A percentile compares a stretch with the other conserved stretches of the same genome.
phyloP scores from a whole-genome alignment of 2,329 filamentous ascomycete species.

The Cercospora zeina region DNA sequence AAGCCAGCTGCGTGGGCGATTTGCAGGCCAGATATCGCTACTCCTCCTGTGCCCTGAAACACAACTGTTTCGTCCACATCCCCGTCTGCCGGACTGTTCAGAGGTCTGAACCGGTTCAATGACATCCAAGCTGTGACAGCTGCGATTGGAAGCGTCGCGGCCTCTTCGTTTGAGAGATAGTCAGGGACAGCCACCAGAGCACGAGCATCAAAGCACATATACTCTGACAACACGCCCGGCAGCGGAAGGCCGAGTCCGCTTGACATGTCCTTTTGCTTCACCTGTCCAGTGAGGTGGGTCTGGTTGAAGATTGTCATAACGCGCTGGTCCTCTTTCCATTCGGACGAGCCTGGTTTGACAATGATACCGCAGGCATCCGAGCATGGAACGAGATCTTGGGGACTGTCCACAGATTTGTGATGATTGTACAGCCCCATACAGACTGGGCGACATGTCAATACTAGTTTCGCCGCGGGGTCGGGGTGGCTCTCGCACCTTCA shows the following conservation, averaged over 20 bases:
- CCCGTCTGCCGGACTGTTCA: constrained; percentile 52
- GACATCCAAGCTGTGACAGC: constrained; percentile 67
- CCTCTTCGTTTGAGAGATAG: constrained; percentile 61
- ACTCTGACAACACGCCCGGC: constrained; percentile 58
- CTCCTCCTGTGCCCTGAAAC: constrained; percentile 50
- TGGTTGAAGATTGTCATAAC: constrained; percentile 66
- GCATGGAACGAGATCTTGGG: constrained; percentile 59
- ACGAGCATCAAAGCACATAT: constrained; percentile 60
- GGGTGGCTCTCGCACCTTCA: constrained; percentile 38
- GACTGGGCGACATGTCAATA: constrained; percentile 47
- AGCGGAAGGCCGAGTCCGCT: constrained; percentile 63
- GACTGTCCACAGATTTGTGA: constrained; percentile 55
- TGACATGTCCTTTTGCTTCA: constrained; percentile 57
- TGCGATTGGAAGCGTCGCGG: constrained; percentile 61
- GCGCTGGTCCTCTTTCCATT: constrained; percentile 61
- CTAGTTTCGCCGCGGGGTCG: not conserved
- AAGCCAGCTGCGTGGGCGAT: constrained; percentile 48
- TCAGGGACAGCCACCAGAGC: constrained; percentile 58
- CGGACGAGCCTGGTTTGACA: constrained; percentile 50
- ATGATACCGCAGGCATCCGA: constrained; percentile 70
- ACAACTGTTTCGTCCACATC: constrained; percentile 42
- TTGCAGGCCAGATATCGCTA: constrained; percentile 45
- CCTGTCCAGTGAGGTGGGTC: constrained; percentile 59
- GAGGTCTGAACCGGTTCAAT: constrained; percentile 60
- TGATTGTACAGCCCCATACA: constrained; percentile 67